Base-by-base conservation (phyloP, 2,329 filamentous ascomycete species). In the Colletotrichum abscissum region DNA sequence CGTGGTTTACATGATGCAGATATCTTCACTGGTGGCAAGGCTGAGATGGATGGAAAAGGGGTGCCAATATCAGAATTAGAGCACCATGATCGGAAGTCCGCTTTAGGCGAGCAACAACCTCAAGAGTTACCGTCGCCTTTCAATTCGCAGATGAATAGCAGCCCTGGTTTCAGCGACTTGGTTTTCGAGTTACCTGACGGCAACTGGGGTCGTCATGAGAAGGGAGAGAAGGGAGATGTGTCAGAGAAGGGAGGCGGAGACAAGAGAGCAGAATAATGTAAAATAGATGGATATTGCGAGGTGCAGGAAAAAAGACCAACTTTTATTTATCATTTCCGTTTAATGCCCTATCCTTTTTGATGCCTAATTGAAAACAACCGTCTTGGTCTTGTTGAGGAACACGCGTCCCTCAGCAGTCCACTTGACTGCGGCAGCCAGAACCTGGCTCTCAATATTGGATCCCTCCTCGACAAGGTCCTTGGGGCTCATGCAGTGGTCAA, bases 401-500 rank as follows among this genome's bases (percentile, higher is more conserved):
- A 97, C 91, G 69, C 92, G 88, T 79, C 91, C 88, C 88, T 97
- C 93, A 28, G 92, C 92, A 84, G 93, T 94, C 92, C 93, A 95
- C 85, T 95, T 94, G 67, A 97, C 94, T 0, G 94, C 94, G 4
- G 93, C 91, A 4, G 93, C 94, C 77, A 97, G 83, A 7, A 95
- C 94, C 82, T 95, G 93, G 80, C 92, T 95, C 88, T 97, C 94
- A 11, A 96, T 92, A 76, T 95, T 95, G 77, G 92, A 94, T 14
- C 94, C 94, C 81, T 95, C 93, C 78, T 94, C 92, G 2, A 94
- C 92, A 79, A 96, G 82, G 80, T 93, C 91, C 86, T 93, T 94
- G 22, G 94, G 88, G 78, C 89, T 92, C 90, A 95, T 90, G 76
- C 87, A 89, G 83, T 97, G 94, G 80, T 94, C 92, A 30, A 96